Base-by-base conservation (phyloP, 2,329 filamentous ascomycete genomes). In the Ascochyta koolunga region DNA sequence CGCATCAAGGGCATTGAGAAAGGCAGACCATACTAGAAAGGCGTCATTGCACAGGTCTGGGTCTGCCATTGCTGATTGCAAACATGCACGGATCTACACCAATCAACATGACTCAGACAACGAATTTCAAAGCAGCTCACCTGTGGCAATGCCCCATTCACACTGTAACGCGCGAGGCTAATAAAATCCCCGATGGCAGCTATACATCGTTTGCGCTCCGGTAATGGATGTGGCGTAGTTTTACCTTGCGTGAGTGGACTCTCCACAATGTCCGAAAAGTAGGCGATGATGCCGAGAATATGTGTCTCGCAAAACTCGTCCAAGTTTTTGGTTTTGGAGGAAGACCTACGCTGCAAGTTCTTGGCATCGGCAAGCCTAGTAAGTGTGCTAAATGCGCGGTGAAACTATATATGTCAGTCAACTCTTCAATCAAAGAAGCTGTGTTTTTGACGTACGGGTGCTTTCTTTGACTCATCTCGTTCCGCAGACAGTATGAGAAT, bases 101-200 rank as follows among this genome's bases (percentile, higher is more conserved):
- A 21, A 11, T 77, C 41, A 77, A 69, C n/a, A 42, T 15, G 16
- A 19, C 42, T 25, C 3, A 33, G 1, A 33, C 6, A 41, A 9
- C 6, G 18, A 9, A 45, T 10, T 13, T 19, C 10, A 16, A 10
- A n/a, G 19, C 44, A 11, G 74, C 81, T 63, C 75, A 91, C 90
- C 79, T 97, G 93, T 19, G 95, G 93, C 35, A 96, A 81, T 43
- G 91, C 95, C 64, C 89, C 86, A 56, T 86, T 88, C 27, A 93
- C 86, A 67, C 90, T 87, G 2, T 82, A 81, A 65, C 86, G 88
- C 38, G 90, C 89, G 42, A 96, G 80, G 48, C 81, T 85, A 43
- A 97, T 89, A 84, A 99, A 90, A 70, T 96, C 91, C 62, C 91
- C 89, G 69, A 99, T 89, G 5, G 91, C 93, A 59, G 85, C 85